Evolutionary conservation across 306 rosid species (phyloP).

Genomic region (Quillaja saponaria): DNA sequence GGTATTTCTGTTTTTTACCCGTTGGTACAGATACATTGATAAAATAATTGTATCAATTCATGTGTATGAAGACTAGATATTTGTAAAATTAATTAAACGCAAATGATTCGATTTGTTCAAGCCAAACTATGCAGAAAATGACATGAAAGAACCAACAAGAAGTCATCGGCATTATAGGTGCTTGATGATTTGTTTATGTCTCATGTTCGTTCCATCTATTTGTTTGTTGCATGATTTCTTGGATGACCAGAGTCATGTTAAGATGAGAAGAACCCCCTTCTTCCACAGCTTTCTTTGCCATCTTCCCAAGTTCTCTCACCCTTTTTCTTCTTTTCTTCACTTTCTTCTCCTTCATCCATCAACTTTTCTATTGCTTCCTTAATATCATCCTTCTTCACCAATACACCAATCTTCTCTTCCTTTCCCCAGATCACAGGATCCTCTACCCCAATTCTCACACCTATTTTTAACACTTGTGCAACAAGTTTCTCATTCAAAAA

Average conservation of each 20-base stretch:
- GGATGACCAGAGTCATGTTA: slow-evolving; percentile 39
- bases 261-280: slow-evolving; percentile 66
- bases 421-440: slow-evolving; percentile 30
- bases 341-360: slow-evolving; percentile 41
- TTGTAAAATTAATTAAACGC: too few species aligned
- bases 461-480: slow-evolving; percentile 30
- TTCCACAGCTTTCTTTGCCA: slow-evolving; percentile 44
- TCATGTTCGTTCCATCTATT: neutral
- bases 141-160: too few species aligned
- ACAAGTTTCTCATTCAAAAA: slow-evolving; percentile 39
- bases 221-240: slow-evolving; percentile 41
- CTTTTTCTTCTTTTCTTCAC: slow-evolving; percentile 43
- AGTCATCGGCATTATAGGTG: too few species aligned
- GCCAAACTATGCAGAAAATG: too few species aligned
- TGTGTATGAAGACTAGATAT: too few species aligned
- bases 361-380: slow-evolving; percentile 42
- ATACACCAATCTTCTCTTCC: slow-evolving; percentile 39
- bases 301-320: slow-evolving; percentile 28
- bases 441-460: slow-evolving; percentile 35
- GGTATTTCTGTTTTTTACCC: too few species aligned
- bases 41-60: too few species aligned
- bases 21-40: too few species aligned
- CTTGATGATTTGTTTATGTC: too few species aligned
- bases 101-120: too few species aligned
- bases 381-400: slow-evolving; percentile 39